phyloP scores from a whole-genome alignment of 495 filamentous ascomycete genomes.

The Neurospora sp. region DNA sequence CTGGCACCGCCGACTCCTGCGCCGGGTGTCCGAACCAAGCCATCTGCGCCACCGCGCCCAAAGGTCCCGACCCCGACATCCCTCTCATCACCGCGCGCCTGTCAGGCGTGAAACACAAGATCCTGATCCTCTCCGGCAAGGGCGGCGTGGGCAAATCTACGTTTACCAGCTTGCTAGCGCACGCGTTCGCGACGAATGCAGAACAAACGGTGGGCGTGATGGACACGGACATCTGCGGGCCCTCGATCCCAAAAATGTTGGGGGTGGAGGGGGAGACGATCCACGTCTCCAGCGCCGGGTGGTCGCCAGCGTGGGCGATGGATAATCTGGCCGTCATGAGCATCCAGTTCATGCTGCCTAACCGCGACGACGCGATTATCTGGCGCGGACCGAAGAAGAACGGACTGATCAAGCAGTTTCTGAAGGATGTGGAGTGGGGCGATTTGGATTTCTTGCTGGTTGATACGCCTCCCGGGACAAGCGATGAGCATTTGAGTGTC shows the following conservation, averaged over 20 bases:
- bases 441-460: constrained; percentile 86
- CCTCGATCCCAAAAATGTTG: constrained; percentile 95
- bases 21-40: constrained; percentile 89
- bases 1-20: constrained; percentile 81
- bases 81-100: constrained; percentile 77
- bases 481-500: constrained; percentile 88
- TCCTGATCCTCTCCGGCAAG: constrained; percentile 87
- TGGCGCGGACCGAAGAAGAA: constrained; percentile 99
- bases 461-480: constrained; percentile 91
- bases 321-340: constrained; percentile 93
- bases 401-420: constrained; percentile 90
- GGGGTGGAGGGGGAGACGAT: constrained; percentile 89
- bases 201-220: constrained; percentile 76
- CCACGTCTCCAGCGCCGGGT: constrained; percentile 68
- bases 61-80: constrained; percentile 92
- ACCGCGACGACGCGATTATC: constrained; percentile 85
- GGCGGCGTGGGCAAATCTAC: constrained; percentile 95
- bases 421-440: constrained; percentile 97
- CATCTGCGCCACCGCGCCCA: constrained; percentile 89
- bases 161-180: constrained; percentile 74
- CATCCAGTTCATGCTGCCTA: constrained; percentile 94
- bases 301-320: constrained; percentile 87
- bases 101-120: constrained; percentile 73
- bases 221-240: constrained; percentile 95
- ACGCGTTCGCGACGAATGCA: constrained; percentile 73